These are phyloP conservation scores for Candida nemodendra DNA, from an alignment of 805 yeast genomes.

Conservation along the genomic window DNA sequence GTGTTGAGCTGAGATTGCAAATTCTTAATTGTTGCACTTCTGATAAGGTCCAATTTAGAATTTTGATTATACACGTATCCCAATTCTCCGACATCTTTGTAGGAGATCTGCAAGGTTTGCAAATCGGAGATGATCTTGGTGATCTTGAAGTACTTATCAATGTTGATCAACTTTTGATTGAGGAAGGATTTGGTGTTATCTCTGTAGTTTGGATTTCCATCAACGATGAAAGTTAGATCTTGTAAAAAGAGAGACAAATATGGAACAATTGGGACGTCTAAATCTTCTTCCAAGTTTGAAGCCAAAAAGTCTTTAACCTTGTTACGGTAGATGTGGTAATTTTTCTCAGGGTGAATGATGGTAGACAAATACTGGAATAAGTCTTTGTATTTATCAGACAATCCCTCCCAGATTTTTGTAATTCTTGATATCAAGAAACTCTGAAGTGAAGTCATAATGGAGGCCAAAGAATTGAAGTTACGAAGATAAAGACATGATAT, in stretches of 20 bases:
- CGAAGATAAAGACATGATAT: conserved; percentile 69
- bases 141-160: conserved; percentile 69
- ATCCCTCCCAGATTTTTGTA: conserved; percentile 53
- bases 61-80: conserved; percentile 26
- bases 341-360: conserved; percentile 73
- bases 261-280: conserved; percentile 68
- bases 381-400: conserved; percentile 59
- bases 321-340: conserved; percentile 65
- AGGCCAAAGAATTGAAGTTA: conserved; percentile 76
- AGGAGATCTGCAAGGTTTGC: conserved; percentile 66
- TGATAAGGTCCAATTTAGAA: conserved; percentile 24
- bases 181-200: conserved; percentile 50
- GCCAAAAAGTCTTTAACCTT: conserved; percentile 57
- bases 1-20: conserved; percentile 20
- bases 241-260: conserved; percentile 72
- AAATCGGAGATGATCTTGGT: conserved; percentile 65
- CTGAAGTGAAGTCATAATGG: conserved; percentile 74
- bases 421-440: conserved; percentile 68
- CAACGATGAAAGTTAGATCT: conserved; percentile 77
- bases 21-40: conserved; percentile 31
- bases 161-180: conserved; percentile 61
- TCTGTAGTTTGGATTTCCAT: conserved; percentile 73
- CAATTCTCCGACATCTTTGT: conserved; percentile 37
- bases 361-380: conserved; percentile 62
- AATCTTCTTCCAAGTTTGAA: conserved; percentile 39